Evolutionary conservation across 352 stramenopile species (phyloP).

Genomic region (Halophytophthora batemanensis): DNA sequence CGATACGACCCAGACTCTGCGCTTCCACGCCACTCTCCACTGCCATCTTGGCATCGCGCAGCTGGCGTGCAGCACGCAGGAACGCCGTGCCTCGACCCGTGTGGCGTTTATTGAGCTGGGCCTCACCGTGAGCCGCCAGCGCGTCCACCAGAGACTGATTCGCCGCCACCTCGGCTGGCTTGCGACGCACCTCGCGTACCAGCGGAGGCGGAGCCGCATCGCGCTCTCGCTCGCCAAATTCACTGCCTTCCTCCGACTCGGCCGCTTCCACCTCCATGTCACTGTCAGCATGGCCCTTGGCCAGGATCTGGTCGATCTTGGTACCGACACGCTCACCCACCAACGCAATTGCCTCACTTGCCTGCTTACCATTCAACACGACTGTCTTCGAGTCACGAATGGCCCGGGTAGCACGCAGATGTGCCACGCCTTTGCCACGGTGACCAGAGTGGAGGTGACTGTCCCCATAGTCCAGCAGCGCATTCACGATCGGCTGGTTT

Average conservation of each 20-base stretch:
- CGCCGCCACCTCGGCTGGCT: conserved; percentile 30
- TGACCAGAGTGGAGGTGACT: conserved; percentile 60
- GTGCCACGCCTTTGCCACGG: conserved; percentile 72
- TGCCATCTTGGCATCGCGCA: conserved; percentile 40
- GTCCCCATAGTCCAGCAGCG: conserved; percentile 67
- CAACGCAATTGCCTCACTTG: conserved; percentile 52
- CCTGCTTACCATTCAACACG: conserved; percentile 51
- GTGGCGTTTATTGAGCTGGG: conserved; percentile 46
- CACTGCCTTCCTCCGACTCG: conserved; percentile 30
- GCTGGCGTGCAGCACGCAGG: conserved; percentile 52
- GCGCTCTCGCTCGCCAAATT: conserved; percentile 20
- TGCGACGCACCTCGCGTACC: conserved; percentile 43
- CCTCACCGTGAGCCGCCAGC: conserved; percentile 54
- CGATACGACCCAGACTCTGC: conserved; percentile 53
- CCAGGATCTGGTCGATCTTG: conserved; percentile 78
- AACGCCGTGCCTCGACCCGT: conserved; percentile 64
- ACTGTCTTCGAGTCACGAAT: conserved; percentile 55
- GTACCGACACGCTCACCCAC: conserved; percentile 49
- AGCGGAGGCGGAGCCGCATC: conserved; percentile 36
- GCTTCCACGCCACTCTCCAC: conserved; percentile 51
- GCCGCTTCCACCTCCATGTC: conserved; percentile 65
- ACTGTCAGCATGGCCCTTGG: conserved; percentile 64
- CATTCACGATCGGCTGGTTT: conserved; percentile 71
- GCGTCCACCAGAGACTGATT: conserved; percentile 71
- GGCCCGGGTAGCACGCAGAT: conserved; percentile 55